A percentile compares a stretch with the other conserved stretches of the same genome.
Evolutionary conservation across 441 rosid species (phyloP).

Genomic region (Cnidoscolus chayamansa): DNA sequence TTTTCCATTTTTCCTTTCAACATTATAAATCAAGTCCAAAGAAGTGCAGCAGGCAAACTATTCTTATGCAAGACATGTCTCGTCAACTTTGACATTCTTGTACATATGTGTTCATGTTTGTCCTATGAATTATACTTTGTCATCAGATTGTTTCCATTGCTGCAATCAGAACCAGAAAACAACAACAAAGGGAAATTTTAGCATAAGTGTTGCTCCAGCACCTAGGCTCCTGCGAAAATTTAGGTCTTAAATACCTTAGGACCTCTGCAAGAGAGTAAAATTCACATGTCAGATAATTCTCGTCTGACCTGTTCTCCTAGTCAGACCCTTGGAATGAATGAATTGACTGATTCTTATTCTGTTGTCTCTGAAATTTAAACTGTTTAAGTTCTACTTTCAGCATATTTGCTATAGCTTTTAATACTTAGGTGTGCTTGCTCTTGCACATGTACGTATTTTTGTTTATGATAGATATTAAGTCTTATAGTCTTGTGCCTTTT

Average conservation of each 20-base stretch:
- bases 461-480: neutral
- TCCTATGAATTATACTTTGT: neutral
- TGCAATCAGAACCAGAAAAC: neutral
- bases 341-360: neutral
- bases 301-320: neutral
- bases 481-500: conserved; percentile 26
- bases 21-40: too few relatives aligned
- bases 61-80: neutral
- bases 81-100: too few relatives aligned
- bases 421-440: too few relatives aligned
- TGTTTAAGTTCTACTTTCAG: neutral
- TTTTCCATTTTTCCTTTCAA: neutral
- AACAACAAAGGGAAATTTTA: neutral
- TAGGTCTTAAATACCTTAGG: neutral
- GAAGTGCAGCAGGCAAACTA: neutral
- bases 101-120: neutral
- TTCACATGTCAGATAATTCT: neutral
- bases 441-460: neutral
- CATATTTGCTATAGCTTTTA: neutral
- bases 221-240: neutral
- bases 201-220: neutral
- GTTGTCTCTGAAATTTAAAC: neutral
- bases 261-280: neutral
- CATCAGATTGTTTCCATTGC: neutral
- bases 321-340: neutral